phyloP scores from a whole-genome alignment of 1,284 basidiomycete species.

The Irpex sp. region DNA sequence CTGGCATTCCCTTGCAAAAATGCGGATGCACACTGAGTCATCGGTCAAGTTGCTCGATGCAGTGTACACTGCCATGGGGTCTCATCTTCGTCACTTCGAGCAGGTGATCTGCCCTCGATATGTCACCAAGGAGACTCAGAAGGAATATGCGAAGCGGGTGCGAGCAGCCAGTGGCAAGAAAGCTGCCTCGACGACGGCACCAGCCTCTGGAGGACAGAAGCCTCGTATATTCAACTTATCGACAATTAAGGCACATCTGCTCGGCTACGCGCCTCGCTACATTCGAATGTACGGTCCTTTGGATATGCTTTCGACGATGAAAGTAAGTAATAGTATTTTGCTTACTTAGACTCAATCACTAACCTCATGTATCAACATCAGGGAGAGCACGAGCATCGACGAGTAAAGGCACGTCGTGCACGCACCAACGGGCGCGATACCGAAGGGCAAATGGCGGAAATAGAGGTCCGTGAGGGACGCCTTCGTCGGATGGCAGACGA shows the following conservation, averaged over 20 bases:
- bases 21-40: slow-evolving; percentile 27
- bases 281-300: slow-evolving; percentile 19
- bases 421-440: slow-evolving; percentile 5
- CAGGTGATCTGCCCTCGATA: not conserved
- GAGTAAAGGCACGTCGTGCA: slow-evolving; percentile 6
- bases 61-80: slow-evolving; percentile 19
- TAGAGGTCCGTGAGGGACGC: not conserved
- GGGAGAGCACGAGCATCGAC: slow-evolving; percentile 15
- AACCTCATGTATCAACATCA: not conserved
- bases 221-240: slow-evolving; percentile 1
- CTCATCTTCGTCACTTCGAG: not conserved
- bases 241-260: slow-evolving; percentile 18
- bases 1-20: slow-evolving; percentile 32
- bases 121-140: not conserved
- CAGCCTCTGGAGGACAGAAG: not conserved
- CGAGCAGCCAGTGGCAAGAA: slow-evolving; percentile 13
- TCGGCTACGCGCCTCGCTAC: slow-evolving; percentile 14
- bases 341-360: not conserved
- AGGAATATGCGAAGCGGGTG: not conserved
- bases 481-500: not conserved
- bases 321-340: slow-evolving; percentile 11
- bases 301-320: slow-evolving; percentile 18
- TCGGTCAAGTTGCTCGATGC: slow-evolving; percentile 21
- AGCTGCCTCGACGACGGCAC: not conserved
- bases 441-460: not conserved